Percentiles rank a stretch among this genome's conserved stretches.
Evolutionary conservation across 2,329 filamentous ascomycete genomes (phyloP).

Genomic region (Tolypocladium guangdongense): DNA sequence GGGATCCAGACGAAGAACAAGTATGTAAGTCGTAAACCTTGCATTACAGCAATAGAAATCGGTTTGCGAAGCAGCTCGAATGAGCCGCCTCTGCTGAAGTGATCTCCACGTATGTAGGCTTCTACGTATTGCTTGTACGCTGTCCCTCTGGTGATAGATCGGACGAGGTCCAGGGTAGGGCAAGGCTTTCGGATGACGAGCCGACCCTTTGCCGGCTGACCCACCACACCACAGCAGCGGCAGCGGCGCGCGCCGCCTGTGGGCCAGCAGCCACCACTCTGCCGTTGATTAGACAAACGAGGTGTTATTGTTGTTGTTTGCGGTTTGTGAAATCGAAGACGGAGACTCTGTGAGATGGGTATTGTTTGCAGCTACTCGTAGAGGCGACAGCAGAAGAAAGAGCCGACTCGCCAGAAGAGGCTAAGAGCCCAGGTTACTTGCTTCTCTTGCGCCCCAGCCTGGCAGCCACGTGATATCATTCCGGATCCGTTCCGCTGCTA

Average conservation of each 20-base stretch:
- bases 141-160: too few relatives aligned
- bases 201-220: not conserved
- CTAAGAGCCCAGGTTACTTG: too few relatives aligned
- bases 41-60: not conserved
- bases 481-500: not conserved
- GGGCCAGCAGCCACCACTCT: not conserved
- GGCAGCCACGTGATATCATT: not conserved
- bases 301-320: too few relatives aligned
- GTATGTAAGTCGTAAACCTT: not conserved
- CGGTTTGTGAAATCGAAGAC: not conserved
- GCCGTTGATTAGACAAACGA: not conserved
- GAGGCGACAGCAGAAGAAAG: not conserved
- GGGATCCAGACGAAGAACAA: not conserved
- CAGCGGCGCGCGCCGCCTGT: not conserved
- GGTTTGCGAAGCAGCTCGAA: too few relatives aligned
- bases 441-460: too few relatives aligned
- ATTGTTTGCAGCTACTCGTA: too few relatives aligned
- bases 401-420: not conserved
- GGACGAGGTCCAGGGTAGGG: too few relatives aligned
- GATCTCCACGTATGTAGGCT: too few relatives aligned
- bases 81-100: too few relatives aligned
- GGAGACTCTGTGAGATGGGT: not conserved
- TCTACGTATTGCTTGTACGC: too few relatives aligned
- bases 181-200: too few relatives aligned
- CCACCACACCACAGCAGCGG: not conserved